phyloP scores from a whole-genome alignment of 176 grass and related monocot species.

The Oryza meyeriana region DNA sequence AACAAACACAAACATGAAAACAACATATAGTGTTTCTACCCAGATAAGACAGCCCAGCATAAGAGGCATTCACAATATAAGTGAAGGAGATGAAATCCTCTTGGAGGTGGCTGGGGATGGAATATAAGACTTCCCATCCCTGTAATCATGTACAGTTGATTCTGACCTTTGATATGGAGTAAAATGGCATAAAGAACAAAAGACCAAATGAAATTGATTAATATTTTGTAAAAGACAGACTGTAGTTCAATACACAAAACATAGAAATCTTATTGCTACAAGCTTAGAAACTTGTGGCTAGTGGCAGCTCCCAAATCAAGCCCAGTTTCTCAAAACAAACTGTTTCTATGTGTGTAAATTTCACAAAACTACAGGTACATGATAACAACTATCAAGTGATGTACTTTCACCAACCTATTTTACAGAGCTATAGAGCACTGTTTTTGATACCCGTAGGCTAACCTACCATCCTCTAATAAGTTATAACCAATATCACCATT shows the following conservation, averaged over 20 bases:
- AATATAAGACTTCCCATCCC: not conserved
- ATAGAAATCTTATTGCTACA: not conserved
- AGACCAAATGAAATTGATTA: not conserved
- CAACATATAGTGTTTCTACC: not conserved
- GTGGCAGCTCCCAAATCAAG: not conserved
- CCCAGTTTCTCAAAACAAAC: not conserved
- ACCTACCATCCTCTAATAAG: not conserved
- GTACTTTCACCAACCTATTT: not conserved
- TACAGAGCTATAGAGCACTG: not conserved
- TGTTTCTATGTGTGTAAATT: not conserved
- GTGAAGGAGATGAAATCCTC: not conserved
- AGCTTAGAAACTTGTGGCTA: not conserved
- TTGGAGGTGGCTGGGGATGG: not conserved
- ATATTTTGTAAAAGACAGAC: not conserved
- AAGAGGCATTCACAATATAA: not conserved
- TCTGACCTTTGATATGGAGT: not conserved
- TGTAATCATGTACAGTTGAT: not conserved
- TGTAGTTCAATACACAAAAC: not conserved
- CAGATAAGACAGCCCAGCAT: not conserved
- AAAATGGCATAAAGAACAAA: not conserved
- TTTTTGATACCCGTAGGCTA: not conserved
- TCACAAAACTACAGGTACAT: not conserved
- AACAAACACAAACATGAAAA: conserved; percentile 6
- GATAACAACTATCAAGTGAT: not conserved
- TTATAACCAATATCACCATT: not conserved